phyloP scores from a whole-genome alignment of 169 alveolate genomes.

The Fabrea salina region DNA sequence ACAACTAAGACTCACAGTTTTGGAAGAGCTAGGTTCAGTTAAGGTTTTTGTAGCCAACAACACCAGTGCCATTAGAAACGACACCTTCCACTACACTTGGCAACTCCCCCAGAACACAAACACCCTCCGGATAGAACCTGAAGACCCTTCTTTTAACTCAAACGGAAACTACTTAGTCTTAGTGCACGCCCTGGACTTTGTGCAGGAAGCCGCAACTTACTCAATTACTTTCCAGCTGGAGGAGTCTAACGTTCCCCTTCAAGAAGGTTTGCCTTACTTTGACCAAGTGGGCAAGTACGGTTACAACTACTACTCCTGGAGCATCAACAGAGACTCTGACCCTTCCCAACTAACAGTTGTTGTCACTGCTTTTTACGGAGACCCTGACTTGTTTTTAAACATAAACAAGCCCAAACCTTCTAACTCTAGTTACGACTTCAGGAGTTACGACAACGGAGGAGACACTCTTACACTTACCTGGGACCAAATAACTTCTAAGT shows the following conservation, averaged over 20 bases:
- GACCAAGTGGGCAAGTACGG: neutral
- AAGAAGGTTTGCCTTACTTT: conserved; percentile 4
- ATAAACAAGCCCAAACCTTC: neutral
- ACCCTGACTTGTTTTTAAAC: conserved; percentile 4
- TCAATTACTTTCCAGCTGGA: neutral
- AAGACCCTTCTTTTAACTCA: neutral
- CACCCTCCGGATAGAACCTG: neutral
- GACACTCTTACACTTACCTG: conserved; percentile 9
- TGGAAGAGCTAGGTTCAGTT: no score
- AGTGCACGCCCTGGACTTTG: neutral
- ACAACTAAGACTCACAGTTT: neutral
- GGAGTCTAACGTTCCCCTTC: neutral
- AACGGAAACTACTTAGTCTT: neutral
- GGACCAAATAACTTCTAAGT: conserved; percentile 9
- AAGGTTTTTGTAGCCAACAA: no score
- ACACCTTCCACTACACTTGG: neutral
- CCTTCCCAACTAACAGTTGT: neutral
- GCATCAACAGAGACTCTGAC: no score
- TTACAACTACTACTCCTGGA: neutral
- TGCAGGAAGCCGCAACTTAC: neutral
- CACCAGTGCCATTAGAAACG: neutral
- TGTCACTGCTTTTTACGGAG: conserved; percentile 6
- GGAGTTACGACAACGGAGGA: conserved; percentile 5
- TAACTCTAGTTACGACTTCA: no score
- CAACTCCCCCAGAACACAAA: neutral